phyloP scores from a whole-genome alignment of 208 protist species.

The Tetramitus jugosus region DNA sequence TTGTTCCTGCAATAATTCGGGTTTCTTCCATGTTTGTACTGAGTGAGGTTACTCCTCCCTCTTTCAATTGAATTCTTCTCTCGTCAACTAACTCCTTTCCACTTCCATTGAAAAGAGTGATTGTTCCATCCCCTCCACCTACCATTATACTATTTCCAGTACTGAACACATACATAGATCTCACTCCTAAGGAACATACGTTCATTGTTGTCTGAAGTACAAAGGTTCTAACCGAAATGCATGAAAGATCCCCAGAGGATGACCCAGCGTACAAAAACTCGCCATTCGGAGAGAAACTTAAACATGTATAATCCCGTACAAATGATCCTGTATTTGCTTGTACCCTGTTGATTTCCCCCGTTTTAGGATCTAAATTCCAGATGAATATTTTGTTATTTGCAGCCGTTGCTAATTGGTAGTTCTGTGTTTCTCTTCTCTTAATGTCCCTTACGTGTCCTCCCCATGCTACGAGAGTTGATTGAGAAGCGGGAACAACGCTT shows the following conservation, averaged over 20 bases:
- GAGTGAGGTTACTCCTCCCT: conserved; percentile 18
- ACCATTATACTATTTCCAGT: not conserved
- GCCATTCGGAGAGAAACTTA: conserved; percentile 33
- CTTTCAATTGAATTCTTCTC: not conserved
- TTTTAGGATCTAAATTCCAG: conserved; percentile 36
- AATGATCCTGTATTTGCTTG: conserved; percentile 25
- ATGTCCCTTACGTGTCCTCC: conserved; percentile 40
- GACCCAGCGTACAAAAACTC: conserved; percentile 44
- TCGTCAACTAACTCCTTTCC: conserved; percentile 16
- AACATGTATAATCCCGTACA: conserved; percentile 28
- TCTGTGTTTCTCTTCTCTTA: conserved; percentile 39
- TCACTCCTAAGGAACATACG: conserved; percentile 32
- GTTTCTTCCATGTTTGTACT: not conserved
- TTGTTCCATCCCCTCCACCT: conserved; percentile 27
- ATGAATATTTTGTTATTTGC: not conserved
- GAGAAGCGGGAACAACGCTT: not conserved
- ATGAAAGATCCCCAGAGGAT: conserved; percentile 37
- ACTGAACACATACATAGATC: conserved; percentile 25
- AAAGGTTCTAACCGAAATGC: conserved; percentile 30
- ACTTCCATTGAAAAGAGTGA: conserved; percentile 27
- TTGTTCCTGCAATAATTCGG: conserved; percentile 25
- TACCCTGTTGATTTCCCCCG: not conserved
- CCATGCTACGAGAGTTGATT: conserved; percentile 15
- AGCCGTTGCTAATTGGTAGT: conserved; percentile 37
- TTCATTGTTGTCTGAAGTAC: conserved; percentile 8